Evolutionary conservation across 1,284 basidiomycete species (phyloP), one percentile per base, ranked within the genome.

Genomic region (Trichosporon faecale): DNA sequence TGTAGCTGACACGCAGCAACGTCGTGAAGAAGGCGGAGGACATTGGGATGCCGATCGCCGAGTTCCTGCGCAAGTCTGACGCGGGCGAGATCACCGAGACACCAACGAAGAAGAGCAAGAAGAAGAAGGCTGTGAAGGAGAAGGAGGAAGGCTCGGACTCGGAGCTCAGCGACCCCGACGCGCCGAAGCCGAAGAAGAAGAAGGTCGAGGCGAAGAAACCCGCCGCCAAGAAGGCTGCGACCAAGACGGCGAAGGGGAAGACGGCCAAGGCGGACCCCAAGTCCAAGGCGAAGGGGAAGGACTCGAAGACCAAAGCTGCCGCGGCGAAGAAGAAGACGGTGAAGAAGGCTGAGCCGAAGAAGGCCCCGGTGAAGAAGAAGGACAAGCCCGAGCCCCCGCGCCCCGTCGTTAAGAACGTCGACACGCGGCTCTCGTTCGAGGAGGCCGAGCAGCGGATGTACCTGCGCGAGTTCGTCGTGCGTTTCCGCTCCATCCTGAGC

Each of bases 401-500:
- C 65, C 79, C 79, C 2, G 44, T 66, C n/a, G 76, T 79, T 68
- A 74, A 76, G 61, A 76, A 73, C 44, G 70, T 79, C 25, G 75
- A 76, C 57, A 79, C 79, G 3, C 68, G 70, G 16, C 66, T 79
- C 35, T 68, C 72, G 11, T 70, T 63, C 21, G 74, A 76, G 29
- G 79, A 80, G 66, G 76, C 68, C 2, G 77, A 78, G 70, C 76
- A 79, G 57, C 68, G 80, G 12, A 78, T 80, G 25, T 75, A 79
- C 77, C 66, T 82, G 27, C 78, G 80, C 66, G 80, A 82, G 73
- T 81, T 77, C 52, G 68, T 81, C 16, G 70, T 75, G 57, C 76
- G 80, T 1, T 82, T 82, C 68, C 66, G 76, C 52, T 33, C 44
- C 1, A 57, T 77, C 3, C 67, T 82, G n/a, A 68, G 68, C 11